phyloP scores from a whole-genome alignment of 2,329 filamentous ascomycete genomes.

The Penicillium brasilianum region DNA sequence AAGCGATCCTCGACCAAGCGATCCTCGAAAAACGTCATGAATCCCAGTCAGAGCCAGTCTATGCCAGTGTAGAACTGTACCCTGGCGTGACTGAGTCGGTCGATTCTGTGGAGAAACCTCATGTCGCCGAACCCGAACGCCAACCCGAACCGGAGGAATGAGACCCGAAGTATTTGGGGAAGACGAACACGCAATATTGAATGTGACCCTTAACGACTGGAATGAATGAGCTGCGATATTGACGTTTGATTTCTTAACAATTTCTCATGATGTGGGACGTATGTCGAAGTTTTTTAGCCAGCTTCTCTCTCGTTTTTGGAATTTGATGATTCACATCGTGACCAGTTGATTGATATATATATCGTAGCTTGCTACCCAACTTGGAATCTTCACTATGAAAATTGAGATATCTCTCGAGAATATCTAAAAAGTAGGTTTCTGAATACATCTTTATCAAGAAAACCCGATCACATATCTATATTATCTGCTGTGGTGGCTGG shows the following conservation, averaged over 20 bases:
- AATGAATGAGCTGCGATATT: conserved; percentile 26
- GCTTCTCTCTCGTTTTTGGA: conserved; percentile 15
- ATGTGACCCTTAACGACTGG: conserved; percentile 19
- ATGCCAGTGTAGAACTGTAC: background rate
- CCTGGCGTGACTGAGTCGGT: background rate
- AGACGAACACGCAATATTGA: background rate
- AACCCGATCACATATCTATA: too few relatives aligned
- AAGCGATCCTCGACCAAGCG: too few relatives aligned
- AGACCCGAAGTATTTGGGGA: background rate
- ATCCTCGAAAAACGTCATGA: background rate
- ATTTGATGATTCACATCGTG: conserved; percentile 1
- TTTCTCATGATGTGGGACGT: conserved; percentile 12
- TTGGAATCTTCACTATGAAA: too few relatives aligned
- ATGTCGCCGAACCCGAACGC: background rate
- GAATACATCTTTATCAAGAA: too few relatives aligned
- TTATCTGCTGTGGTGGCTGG: too few relatives aligned
- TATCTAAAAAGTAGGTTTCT: too few relatives aligned
- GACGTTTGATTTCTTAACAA: conserved; percentile 1
- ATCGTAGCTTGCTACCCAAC: too few relatives aligned
- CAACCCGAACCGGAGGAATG: background rate
- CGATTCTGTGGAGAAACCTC: background rate
- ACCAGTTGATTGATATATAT: too few relatives aligned
- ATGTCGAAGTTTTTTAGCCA: conserved; percentile 18
- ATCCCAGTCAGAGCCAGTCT: background rate
- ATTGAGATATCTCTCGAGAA: too few relatives aligned